Evolutionary conservation across 1,284 basidiomycete genomes (phyloP), one percentile per base, ranked within the genome.

Genomic region (Ganoderma sinense): DNA sequence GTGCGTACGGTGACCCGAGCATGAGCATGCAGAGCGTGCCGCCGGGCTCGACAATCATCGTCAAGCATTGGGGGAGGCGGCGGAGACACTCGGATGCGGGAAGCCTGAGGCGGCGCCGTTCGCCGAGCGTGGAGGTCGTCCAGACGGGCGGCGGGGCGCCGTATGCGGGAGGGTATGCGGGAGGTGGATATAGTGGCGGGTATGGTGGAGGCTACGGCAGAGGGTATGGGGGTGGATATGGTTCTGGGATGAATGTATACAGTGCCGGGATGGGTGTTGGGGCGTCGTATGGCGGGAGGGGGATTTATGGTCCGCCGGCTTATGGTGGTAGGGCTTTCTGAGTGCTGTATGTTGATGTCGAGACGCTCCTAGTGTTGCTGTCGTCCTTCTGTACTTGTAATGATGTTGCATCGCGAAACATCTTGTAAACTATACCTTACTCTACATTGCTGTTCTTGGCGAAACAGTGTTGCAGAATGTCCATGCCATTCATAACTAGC

Each of bases 81-180:
- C 66, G 71, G 20, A 64, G 68, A 8, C 67, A 68, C n/a, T 63
- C 71, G 20, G 31, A 55, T 56, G 58, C 40, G 55, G 61, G n/a
- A 41, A 29, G n/a, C n/a, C n/a, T n/a, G n/a, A n/a, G 59, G 11
- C 73, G 64, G 33, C 80, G 79, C 74, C 72, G 74, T 14, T 41
- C 73, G 26, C 59, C 62, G 29, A 75, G 73, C 53, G 68, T 69
- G 4, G 69, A 70, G 5, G 60, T 73, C 8, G 67, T 72, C 26
- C 65, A 62, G 14, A 48, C 65, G 1, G 67, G 62, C 16, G 65
- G 64, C 11, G 67, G 71, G 23, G 40, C 4, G 39, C 56, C 59
- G 4, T 36, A 51, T 62, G 58, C 41, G 2, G 45, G 53, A 1
- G 69, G 70, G 1, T 67, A 65, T 20, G 45, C 7, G 7, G 36